These are phyloP conservation scores for Globisporangium paroecandrum DNA, from an alignment of 352 stramenopile genomes.

Conservation along the genomic window DNA sequence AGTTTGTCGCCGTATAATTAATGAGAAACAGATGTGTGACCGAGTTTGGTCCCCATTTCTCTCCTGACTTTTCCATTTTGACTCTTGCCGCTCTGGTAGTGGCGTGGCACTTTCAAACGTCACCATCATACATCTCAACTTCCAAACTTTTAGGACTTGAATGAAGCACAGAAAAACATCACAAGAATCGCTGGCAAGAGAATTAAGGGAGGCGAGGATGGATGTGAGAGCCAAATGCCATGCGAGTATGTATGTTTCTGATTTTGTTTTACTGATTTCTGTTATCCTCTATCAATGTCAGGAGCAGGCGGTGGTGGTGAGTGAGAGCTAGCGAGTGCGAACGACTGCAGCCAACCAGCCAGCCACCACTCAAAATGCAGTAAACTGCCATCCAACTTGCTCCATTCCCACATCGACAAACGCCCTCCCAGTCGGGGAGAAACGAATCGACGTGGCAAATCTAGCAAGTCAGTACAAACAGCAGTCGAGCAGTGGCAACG, in stretches of 20 bases:
- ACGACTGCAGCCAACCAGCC: not conserved
- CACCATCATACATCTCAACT: not conserved
- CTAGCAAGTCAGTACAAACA: not conserved
- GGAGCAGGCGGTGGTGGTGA: constrained; percentile 1
- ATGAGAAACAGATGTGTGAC: not conserved
- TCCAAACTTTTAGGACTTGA: not conserved
- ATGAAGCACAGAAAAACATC: not conserved
- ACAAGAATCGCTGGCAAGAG: not conserved
- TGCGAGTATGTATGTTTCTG: not conserved
- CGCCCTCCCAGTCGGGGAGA: constrained; percentile 6
- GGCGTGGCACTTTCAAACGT: not conserved
- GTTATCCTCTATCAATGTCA: constrained; percentile 10
- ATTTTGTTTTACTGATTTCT: constrained; percentile 8
- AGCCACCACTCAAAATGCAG: not conserved
- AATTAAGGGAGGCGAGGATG: not conserved
- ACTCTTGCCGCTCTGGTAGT: not conserved
- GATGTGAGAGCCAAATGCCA: not conserved
- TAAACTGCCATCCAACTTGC: not conserved
- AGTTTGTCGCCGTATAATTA: not conserved
- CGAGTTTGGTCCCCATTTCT: not conserved
- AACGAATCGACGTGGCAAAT: not conserved
- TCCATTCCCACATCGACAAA: not conserved
- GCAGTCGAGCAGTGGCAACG: not conserved
- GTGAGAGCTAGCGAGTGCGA: not conserved
- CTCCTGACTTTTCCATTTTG: not conserved